Evolutionary conservation across 208 protist genomes (phyloP).

Genomic region (Leishmania martiniquensis): DNA sequence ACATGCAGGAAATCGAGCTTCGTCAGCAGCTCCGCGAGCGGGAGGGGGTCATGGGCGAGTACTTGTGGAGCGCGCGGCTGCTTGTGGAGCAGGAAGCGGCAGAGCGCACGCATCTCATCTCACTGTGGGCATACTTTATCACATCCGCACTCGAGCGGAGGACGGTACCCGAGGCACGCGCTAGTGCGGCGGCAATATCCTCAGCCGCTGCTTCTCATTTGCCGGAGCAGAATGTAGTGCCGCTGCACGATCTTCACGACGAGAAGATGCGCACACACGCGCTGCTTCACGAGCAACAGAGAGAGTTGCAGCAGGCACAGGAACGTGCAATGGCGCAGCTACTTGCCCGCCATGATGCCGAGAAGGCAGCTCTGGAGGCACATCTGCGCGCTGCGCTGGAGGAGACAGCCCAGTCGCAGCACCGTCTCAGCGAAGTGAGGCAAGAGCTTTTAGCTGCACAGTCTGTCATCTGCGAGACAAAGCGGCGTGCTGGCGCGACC

Average conservation of each 20-base stretch:
- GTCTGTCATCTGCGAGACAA: not conserved
- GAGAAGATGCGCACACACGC: conserved; percentile 6
- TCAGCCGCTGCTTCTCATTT: conserved; percentile 11
- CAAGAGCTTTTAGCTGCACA: not conserved
- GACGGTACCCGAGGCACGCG: not conserved
- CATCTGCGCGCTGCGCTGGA: not conserved
- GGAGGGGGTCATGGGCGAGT: conserved; percentile 25
- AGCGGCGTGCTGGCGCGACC: conserved; percentile 1
- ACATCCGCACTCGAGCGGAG: not conserved
- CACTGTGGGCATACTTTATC: conserved; percentile 5
- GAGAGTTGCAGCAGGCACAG: conserved; percentile 23
- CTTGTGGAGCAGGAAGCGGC: conserved; percentile 31
- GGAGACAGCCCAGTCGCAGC: not conserved
- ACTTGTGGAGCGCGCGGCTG: conserved; percentile 17
- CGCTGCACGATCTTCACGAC: conserved; percentile 8
- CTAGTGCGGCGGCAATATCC: not conserved
- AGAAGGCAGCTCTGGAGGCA: conserved; percentile 15
- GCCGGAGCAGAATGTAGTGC: conserved; percentile 13
- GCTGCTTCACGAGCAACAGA: conserved; percentile 11
- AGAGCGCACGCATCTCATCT: conserved; percentile 17
- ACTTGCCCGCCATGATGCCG: conserved; percentile 26
- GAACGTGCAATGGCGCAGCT: conserved; percentile 24
- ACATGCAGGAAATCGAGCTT: conserved; percentile 9
- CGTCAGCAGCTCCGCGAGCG: conserved; percentile 23
- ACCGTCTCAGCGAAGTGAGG: not conserved